Percentiles rank a stretch among this genome's conserved stretches.
Conservation (phyloP, 306 rosid species). For the Calophaca sinica region DNA sequence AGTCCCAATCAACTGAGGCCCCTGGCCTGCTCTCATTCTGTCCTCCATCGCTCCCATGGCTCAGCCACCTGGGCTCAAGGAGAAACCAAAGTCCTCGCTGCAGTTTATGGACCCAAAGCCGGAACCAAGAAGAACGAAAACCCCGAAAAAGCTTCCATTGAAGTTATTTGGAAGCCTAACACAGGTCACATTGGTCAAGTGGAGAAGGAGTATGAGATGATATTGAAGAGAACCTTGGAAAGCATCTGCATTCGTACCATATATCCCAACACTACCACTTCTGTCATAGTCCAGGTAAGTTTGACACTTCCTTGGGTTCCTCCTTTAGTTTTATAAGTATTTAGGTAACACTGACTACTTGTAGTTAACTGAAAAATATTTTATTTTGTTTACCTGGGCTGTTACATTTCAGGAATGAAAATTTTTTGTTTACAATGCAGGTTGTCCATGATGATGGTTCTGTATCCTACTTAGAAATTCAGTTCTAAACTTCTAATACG, state of each 20-base stretch:
- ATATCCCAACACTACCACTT: slow-evolving; percentile 82
- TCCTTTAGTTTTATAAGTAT: neutral
- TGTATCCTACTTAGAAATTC: slow-evolving; percentile 68
- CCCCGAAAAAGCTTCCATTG: slow-evolving; percentile 90
- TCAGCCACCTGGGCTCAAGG: slow-evolving; percentile 96
- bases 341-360: neutral
- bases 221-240: slow-evolving; percentile 77
- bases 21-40: slow-evolving; percentile 70
- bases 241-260: slow-evolving; percentile 75
- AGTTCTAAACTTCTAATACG: slow-evolving; percentile 8
- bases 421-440: slow-evolving; percentile 63
- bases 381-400: slow-evolving; percentile 14
- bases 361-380: neutral
- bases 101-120: slow-evolving; percentile 88
- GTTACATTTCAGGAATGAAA: slow-evolving; percentile 35
- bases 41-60: slow-evolving; percentile 90
- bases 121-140: slow-evolving; percentile 91
- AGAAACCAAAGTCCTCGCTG: slow-evolving; percentile 86
- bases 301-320: neutral
- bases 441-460: slow-evolving; percentile 94
- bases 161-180: slow-evolving; percentile 93
- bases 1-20: slow-evolving; percentile 82
- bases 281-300: slow-evolving; percentile 73
- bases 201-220: slow-evolving; percentile 90
- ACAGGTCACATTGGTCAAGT: slow-evolving; percentile 83